Base-by-base conservation (phyloP, 805 yeast species). In the Phaffomyces thermotolerans region DNA sequence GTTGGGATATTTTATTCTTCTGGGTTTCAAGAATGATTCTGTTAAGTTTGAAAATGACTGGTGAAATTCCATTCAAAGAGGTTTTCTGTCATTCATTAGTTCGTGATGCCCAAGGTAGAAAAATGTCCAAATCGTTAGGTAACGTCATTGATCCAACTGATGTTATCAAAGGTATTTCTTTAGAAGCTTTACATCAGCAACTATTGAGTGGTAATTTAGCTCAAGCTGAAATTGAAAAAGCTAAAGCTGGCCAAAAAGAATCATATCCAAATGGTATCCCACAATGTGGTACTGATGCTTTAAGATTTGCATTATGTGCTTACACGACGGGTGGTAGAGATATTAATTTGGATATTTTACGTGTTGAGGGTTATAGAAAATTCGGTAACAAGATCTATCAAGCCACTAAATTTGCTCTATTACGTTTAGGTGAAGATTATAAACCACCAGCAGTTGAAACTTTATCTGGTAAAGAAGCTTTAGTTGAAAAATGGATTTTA, bases 381-480 rank as follows among this genome's bases (percentile, higher is more conserved):
- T 93, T 93, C 85, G 89, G 99, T 75, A 93, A 93, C 81, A 93
- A 93, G 80, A 93, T 93, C 58, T 93, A 88, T 76, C 98, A 93
- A 72, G 99, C 99, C 43, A 90, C 98, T 50, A 93, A 93, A 71
- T 93, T 93, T 61, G 98, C 89, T 36, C 72, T 93, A 67, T 80
- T 90, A 80, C 81, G 95, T 65, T 75, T 93, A 50, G 98, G 98
- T 49, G 84, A 78, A 24, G 95, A 81, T 62, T 93, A 87, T 67
- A 63, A 66, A 45, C 98, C 99, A 43, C 86, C 95, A 43, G 79
- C 81, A 20, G 65, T 69, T 13, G 69, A 74, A 46, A 74, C 71
- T 36, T 65, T 77, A 58, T 71, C 87, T 22, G 95, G 95, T 44
- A 74, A 84, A 40, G 95, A 86, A 66, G 80, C 95, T 13, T 76